These are phyloP conservation scores for Aegilops longissima DNA, from an alignment of 176 grass and related monocot genomes.

Conservation along the genomic window DNA sequence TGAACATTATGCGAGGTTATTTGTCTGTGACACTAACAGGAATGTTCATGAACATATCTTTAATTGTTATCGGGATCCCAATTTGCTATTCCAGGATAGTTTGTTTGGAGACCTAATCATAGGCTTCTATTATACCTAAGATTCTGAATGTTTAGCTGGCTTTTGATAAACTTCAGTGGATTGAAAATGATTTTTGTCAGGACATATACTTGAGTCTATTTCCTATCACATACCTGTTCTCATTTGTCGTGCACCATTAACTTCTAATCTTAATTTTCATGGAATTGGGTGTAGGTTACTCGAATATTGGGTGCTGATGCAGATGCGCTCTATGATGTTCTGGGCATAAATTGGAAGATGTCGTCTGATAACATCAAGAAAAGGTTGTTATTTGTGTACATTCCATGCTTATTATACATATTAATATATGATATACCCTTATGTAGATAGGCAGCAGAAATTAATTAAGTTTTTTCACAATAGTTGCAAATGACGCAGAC, in stretches of 20 bases:
- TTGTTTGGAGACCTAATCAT: background rate
- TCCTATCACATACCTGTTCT: background rate
- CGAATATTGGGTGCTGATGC: conserved; percentile 80
- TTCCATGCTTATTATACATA: conserved; percentile 18
- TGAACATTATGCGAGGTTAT: background rate
- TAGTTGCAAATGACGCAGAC: background rate
- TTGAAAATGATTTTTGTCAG: background rate
- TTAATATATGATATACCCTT: background rate
- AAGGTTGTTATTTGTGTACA: conserved; percentile 53
- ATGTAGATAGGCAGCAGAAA: background rate
- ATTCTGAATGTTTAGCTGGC: background rate
- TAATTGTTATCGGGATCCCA: background rate
- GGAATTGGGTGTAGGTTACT: conserved; percentile 58
- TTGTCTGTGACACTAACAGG: background rate
- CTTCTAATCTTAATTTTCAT: background rate
- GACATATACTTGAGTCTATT: background rate
- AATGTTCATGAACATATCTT: background rate
- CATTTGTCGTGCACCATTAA: background rate
- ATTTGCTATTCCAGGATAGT: background rate
- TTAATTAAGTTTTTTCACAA: background rate
- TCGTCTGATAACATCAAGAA: conserved; percentile 91
- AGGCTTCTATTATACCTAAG: background rate
- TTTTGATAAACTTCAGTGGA: background rate
- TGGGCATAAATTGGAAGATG: conserved; percentile 97
- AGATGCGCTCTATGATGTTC: conserved; percentile 78